Percentiles rank a stretch among this genome's conserved stretches.
Conservation (phyloP, 2,329 filamentous ascomycete species). For the Helotiales sp. region DNA sequence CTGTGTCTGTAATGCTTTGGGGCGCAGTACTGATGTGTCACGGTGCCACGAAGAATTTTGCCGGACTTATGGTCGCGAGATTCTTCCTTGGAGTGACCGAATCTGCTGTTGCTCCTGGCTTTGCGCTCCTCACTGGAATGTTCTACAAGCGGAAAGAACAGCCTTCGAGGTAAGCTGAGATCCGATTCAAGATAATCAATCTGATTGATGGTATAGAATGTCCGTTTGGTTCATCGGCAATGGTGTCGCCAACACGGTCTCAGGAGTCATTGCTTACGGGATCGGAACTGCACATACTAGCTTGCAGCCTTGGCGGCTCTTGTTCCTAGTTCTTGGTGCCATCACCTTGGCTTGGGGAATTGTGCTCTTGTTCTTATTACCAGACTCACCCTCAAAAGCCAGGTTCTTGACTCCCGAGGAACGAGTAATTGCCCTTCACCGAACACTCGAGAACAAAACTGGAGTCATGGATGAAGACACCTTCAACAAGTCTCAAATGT, state of each 20-base stretch:
- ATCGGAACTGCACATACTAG: not conserved
- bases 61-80: constrained; percentile 59
- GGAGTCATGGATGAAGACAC: not conserved
- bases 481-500: not conserved
- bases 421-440: not conserved
- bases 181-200: too few relatives aligned
- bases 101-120: constrained; percentile 63
- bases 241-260: not conserved
- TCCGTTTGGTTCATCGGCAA: not conserved
- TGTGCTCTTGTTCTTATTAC: not conserved
- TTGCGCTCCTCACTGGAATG: constrained; percentile 59
- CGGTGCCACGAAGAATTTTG: constrained; percentile 58
- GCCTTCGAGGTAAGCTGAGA: constrained; percentile 7
- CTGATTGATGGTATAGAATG: not conserved
- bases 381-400: not conserved
- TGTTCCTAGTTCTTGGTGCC: not conserved
- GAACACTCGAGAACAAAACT: not conserved
- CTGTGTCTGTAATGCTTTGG: constrained; percentile 28
- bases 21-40: constrained; percentile 32
- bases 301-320: not conserved
- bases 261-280: not conserved
- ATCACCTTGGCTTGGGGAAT: not conserved
- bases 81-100: constrained; percentile 68
- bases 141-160: constrained; percentile 67
- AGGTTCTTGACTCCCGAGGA: not conserved